Conservation (phyloP, 176 grass and related monocot genomes). For the Lolium perenne region DNA sequence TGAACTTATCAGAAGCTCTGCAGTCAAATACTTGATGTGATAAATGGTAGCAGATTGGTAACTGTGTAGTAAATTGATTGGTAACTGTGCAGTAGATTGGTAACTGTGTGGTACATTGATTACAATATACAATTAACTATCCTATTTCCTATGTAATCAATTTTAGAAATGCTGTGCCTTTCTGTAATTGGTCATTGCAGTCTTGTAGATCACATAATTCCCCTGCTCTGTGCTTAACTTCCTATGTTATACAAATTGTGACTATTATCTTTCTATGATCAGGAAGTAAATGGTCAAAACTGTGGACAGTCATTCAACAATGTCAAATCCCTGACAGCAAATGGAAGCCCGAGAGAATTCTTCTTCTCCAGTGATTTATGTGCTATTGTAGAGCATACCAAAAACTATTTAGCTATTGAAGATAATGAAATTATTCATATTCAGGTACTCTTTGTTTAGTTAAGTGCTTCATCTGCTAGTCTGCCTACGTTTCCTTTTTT, state of each 20-base stretch:
- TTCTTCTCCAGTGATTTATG: slow-evolving; percentile 96
- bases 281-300: slow-evolving; percentile 76
- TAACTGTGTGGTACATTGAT: background rate
- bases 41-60: background rate
- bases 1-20: background rate
- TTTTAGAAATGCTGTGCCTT: background rate
- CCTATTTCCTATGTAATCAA: background rate
- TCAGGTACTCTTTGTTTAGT: slow-evolving; percentile 57
- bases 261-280: slow-evolving; percentile 5
- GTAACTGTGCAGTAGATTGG: slow-evolving; percentile 8
- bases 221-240: background rate
- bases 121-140: background rate
- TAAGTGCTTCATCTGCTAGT: background rate
- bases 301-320: slow-evolving; percentile 70
- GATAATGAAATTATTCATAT: slow-evolving; percentile 94
- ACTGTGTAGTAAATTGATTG: background rate
- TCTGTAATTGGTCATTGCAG: background rate
- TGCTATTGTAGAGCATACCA: slow-evolving; percentile 98
- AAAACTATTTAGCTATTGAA: slow-evolving; percentile 86
- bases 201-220: background rate
- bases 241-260: background rate
- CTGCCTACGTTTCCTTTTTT: background rate
- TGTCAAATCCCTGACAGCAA: slow-evolving; percentile 78
- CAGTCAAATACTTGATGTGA: background rate
- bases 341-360: slow-evolving; percentile 80